A percentile compares a stretch with the other conserved stretches of the same genome.
These are phyloP conservation scores for Trichosanthes cucumerina DNA, from an alignment of 306 rosid species.

Conservation along the genomic window DNA sequence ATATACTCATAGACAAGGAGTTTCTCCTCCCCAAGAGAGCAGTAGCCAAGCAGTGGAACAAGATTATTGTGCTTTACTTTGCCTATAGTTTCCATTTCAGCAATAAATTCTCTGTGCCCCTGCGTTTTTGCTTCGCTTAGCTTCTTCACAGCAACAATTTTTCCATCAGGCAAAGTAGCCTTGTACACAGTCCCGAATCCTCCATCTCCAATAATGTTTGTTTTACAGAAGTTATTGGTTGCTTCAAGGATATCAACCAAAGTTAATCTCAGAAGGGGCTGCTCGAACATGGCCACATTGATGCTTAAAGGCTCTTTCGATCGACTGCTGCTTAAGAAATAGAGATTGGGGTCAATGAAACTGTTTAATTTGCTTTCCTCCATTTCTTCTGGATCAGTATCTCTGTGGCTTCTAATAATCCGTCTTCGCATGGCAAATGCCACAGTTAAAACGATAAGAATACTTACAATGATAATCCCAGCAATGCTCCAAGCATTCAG, in stretches of 20 bases:
- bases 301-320: constrained; percentile 91
- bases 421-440: constrained; percentile 49
- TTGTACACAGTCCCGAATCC: constrained; percentile 96
- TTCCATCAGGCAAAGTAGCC: constrained; percentile 73
- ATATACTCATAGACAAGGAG: constrained; percentile 92
- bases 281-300: constrained; percentile 88
- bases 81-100: constrained; percentile 98
- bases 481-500: constrained; percentile 56
- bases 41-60: constrained; percentile 81
- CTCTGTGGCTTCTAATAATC: constrained; percentile 32
- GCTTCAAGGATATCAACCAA: constrained; percentile 67
- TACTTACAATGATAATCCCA: constrained; percentile 38
- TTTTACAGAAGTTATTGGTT: constrained; percentile 90
- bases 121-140: constrained; percentile 89
- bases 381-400: constrained; percentile 36
- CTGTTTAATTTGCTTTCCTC: constrained; percentile 57
- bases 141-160: constrained; percentile 84
- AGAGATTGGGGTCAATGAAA: constrained; percentile 60
- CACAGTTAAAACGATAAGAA: constrained; percentile 25
- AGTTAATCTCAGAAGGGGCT: constrained; percentile 82
- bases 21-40: constrained; percentile 85
- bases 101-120: constrained; percentile 86
- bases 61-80: constrained; percentile 92
- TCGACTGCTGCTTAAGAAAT: constrained; percentile 81
- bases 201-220: constrained; percentile 94